Evolutionary conservation across 1,139 yeast genomes (phyloP), one percentile per base, ranked within the genome.

Genomic region (Pneumocystis sp.): DNA sequence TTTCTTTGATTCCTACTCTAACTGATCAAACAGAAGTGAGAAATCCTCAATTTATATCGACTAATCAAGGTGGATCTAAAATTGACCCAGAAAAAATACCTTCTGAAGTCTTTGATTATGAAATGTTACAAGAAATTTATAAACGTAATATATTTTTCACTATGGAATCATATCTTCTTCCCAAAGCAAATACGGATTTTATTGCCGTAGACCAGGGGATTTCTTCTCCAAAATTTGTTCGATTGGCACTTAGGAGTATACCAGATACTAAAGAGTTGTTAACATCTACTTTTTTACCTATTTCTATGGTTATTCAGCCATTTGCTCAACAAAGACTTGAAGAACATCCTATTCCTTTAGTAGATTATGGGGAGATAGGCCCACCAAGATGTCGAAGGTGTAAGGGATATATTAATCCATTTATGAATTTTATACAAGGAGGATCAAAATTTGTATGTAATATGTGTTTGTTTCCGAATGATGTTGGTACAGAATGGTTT

Each of bases 311-410:
- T 1, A 77, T 90, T 19, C 83, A 90, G 64, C 98, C 98, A 2
- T 89, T 93, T 78, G 96, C 96, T 0, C 84, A 62, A 31, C 83
- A 21, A 71, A 76, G 76, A 60, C 66, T 68, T 0, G 76, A 68
- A 1, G 89, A 85, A 67, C 82, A 79, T 7, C 80, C 82, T 0
- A 82, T 90, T 2, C 95, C 96, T 0, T 80, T 81, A 6, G 85
- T 86, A 5, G 93, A 87, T 70, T 82, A 86, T 76, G 72, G 74
- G 3, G 74, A 78, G 57, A 25, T 60, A 17, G 89, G 90, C 0
- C 96, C 96, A 0, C 85, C 95, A 50, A 82, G 99, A 71, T 93
- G 98, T 76, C 82, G 84, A 70, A 85, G 98, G 67, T 93, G 99
- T 76, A 82, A 97, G 67, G 82, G 96, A 0, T 93, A 90, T 74